Conservation (phyloP, 2,329 filamentous ascomycete species). For the Aspergillus fijiensis region DNA sequence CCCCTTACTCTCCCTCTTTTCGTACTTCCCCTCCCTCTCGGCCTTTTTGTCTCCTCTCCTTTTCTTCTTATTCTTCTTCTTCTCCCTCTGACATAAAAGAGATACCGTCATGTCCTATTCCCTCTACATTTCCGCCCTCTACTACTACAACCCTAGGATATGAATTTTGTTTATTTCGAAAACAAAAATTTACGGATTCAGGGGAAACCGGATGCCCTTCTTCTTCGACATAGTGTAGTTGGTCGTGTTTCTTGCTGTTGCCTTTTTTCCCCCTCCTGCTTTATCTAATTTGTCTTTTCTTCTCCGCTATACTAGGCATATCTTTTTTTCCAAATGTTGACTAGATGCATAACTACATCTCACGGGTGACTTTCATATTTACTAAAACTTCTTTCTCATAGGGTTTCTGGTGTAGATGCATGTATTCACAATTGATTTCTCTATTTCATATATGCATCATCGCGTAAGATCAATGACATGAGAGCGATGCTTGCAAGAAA, state of each 20-base stretch:
- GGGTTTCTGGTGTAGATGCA: too few relatives aligned
- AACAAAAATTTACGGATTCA: not conserved
- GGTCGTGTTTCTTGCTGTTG: not conserved
- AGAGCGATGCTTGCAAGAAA: too few relatives aligned
- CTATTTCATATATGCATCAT: too few relatives aligned
- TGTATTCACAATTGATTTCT: too few relatives aligned
- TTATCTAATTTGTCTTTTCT: slow-evolving; percentile 1
- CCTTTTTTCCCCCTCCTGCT: not conserved
- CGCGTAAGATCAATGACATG: too few relatives aligned
- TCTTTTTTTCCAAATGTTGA: not conserved
- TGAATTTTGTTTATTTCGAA: not conserved
- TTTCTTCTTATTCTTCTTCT: not conserved
- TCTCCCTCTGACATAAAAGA: not conserved
- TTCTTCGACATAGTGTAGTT: not conserved
- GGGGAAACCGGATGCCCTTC: not conserved
- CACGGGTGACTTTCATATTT: not conserved
- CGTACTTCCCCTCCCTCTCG: not conserved
- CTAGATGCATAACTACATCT: not conserved
- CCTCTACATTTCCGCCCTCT: not conserved
- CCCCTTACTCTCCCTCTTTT: not conserved
- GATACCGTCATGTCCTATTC: not conserved
- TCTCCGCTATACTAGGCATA: not conserved
- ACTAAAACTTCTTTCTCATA: not conserved
- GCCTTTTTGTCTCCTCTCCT: not conserved
- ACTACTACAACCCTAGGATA: not conserved